phyloP scores from a whole-genome alignment of 2,329 filamentous ascomycete species.

The Cylindrodendrum hubeiense region DNA sequence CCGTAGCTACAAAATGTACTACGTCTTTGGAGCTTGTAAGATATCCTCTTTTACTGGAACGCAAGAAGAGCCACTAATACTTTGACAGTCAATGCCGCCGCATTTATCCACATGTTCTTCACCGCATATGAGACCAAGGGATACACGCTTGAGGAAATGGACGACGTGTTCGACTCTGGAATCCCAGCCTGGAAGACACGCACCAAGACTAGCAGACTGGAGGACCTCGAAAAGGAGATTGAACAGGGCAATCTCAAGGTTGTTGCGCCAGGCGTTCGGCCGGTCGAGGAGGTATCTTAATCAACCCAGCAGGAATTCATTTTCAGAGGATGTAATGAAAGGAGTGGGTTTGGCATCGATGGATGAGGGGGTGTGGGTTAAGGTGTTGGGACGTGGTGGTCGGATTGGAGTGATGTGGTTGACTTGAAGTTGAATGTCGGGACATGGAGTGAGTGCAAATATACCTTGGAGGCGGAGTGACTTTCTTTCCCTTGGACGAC shows the following conservation, averaged over 20 bases:
- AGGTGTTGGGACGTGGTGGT: background rate
- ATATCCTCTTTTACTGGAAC: no score
- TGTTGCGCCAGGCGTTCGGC: slow-evolving; percentile 16
- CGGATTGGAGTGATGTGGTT: background rate
- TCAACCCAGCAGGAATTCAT: background rate
- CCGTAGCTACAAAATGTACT: slow-evolving; percentile 70
- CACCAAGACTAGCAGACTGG: slow-evolving; percentile 58
- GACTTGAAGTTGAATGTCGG: background rate
- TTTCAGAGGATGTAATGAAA: background rate
- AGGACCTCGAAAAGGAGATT: slow-evolving; percentile 61
- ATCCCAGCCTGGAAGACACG: slow-evolving; percentile 68
- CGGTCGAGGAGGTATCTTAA: background rate
- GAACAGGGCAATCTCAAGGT: slow-evolving; percentile 59
- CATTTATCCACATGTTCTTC: slow-evolving; percentile 77
- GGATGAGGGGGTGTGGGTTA: background rate
- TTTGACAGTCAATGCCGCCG: slow-evolving; percentile 67
- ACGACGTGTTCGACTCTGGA: slow-evolving; percentile 76
- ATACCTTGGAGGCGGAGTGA: background rate
- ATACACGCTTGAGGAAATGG: slow-evolving; percentile 82
- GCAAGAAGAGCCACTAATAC: background rate
- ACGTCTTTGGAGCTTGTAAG: slow-evolving; percentile 76
- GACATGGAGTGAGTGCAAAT: background rate
- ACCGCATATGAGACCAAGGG: slow-evolving; percentile 75
- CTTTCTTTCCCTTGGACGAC: no score
- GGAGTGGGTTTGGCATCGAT: background rate